These are phyloP conservation scores for Amaranthus hypochondriacus DNA, from an alignment of 148 eudicot species.

Conservation along the genomic window DNA sequence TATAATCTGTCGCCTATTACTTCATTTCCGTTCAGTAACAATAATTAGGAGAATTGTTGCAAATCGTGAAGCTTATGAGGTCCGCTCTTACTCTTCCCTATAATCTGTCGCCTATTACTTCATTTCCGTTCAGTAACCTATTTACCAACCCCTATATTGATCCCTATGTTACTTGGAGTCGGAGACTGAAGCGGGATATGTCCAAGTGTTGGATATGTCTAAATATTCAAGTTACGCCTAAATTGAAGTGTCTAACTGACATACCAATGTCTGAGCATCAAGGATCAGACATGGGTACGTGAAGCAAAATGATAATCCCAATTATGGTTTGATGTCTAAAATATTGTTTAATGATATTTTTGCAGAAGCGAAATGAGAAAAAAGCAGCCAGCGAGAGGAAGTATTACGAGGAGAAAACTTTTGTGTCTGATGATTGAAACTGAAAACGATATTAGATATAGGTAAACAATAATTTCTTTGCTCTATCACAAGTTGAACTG, in stretches of 20 bases:
- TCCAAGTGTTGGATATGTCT: too few relatives aligned
- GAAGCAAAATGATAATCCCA: too few relatives aligned
- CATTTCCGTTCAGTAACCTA: too few relatives aligned
- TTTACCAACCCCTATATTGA: background rate
- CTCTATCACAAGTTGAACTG: background rate
- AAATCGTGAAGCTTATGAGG: slow-evolving; percentile 97
- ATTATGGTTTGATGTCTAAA: background rate
- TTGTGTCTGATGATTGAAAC: slow-evolving; percentile 58
- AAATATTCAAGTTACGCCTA: too few relatives aligned
- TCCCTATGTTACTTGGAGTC: too few relatives aligned
- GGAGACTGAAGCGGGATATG: too few relatives aligned
- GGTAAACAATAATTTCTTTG: background rate
- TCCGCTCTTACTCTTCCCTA: slow-evolving; percentile 12
- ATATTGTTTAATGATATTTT: background rate
- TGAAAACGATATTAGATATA: slow-evolving; percentile 6
- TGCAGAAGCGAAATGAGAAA: slow-evolving; percentile 93
- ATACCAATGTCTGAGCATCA: too few relatives aligned
- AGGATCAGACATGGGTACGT: too few relatives aligned
- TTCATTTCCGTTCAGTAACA: too few relatives aligned
- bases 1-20: background rate
- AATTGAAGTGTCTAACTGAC: too few relatives aligned
- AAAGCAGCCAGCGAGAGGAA: slow-evolving; percentile 81
- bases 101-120: background rate
- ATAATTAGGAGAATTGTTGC: slow-evolving; percentile 88
- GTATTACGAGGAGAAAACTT: slow-evolving; percentile 71